phyloP scores from a whole-genome alignment of 164 flowering plant species.

The Annona squamosa region DNA sequence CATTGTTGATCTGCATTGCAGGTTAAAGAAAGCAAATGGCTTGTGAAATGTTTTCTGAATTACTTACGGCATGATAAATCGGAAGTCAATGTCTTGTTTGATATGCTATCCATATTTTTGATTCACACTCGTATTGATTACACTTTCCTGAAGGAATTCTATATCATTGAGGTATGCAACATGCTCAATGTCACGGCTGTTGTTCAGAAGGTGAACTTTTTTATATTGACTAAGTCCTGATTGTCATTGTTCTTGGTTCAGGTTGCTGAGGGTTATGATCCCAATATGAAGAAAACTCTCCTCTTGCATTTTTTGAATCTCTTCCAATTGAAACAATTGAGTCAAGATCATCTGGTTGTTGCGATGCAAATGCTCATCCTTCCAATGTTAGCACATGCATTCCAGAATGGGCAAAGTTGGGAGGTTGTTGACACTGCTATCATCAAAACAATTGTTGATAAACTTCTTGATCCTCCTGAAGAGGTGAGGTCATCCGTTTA shows the following conservation, averaged over 20 bases:
- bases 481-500: constrained; percentile 48
- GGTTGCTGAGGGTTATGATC: constrained; percentile 96
- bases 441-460: constrained; percentile 88
- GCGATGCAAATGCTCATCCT: constrained; percentile 99
- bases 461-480: constrained; percentile 97
- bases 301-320: constrained; percentile 73
- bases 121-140: constrained; percentile 83
- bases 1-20: constrained; percentile 26
- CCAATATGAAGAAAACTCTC: constrained; percentile 76
- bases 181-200: background rate
- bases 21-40: constrained; percentile 99
- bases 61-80: constrained; percentile 82
- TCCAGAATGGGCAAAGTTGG: constrained; percentile 91
- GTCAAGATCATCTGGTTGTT: constrained; percentile 87
- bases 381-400: constrained; percentile 96
- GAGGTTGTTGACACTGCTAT: constrained; percentile 85
- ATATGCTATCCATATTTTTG: constrained; percentile 87
- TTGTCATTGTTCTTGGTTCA: constrained; percentile 15
- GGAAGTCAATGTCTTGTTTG: constrained; percentile 89
- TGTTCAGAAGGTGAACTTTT: background rate
- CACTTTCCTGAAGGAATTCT: constrained; percentile 97
- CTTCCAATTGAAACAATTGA: constrained; percentile 83
- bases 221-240: background rate
- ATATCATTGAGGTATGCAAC: constrained; percentile 79
- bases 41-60: constrained; percentile 93